Evolutionary conservation across 345 rosid genomes (phyloP).

Genomic region (Turritis glabra): DNA sequence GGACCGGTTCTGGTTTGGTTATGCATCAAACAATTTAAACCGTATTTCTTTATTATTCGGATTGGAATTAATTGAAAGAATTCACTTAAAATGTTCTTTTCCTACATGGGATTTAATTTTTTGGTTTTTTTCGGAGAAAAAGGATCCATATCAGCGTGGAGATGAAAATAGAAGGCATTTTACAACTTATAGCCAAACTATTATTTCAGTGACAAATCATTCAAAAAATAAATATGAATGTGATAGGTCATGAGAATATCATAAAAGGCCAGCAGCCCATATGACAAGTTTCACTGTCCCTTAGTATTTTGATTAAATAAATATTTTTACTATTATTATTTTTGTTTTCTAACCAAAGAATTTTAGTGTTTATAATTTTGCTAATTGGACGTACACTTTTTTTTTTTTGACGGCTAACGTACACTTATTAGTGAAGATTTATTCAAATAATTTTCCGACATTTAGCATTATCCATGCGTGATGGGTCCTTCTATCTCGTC

Average conservation of each 20-base stretch:
- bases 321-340: neutral
- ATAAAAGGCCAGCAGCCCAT: neutral
- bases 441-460: constrained; percentile 19
- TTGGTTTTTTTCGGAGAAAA: too few species aligned
- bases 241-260: neutral
- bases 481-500: constrained; percentile 18
- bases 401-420: too few species aligned
- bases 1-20: neutral
- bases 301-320: too few species aligned
- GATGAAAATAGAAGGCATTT: neutral
- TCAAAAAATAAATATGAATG: neutral
- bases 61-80: neutral
- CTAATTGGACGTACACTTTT: constrained; percentile 17
- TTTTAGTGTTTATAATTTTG: constrained; percentile 13
- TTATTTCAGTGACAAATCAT: neutral
- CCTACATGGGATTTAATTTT: too few species aligned
- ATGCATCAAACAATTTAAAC: neutral
- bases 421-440: constrained; percentile 8
- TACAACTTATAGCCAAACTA: neutral
- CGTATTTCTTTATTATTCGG: neutral
- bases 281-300: neutral
- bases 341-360: constrained; percentile 7
- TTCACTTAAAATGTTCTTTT: neutral
- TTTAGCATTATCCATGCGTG: neutral
- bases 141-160: neutral